These are phyloP conservation scores for Cantharellus cinnabarinus DNA, from an alignment of 768 basidiomycete genomes.

Conservation along the genomic window DNA sequence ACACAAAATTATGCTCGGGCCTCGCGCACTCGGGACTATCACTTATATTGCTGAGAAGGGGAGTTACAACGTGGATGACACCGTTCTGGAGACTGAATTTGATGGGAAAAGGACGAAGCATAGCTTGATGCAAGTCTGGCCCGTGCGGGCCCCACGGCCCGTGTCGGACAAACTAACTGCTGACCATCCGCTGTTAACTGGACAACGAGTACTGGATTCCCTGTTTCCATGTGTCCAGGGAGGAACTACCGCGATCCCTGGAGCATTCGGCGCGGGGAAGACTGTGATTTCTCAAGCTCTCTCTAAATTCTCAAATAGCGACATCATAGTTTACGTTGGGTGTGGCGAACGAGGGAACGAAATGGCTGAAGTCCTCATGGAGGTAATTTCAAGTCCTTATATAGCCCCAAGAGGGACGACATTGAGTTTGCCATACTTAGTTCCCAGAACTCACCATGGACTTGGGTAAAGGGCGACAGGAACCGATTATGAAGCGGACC, in stretches of 20 bases:
- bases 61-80: conserved; percentile 81
- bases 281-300: conserved; percentile 96
- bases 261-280: conserved; percentile 97
- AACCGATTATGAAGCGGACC: conserved; percentile 99
- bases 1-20: conserved; percentile 93
- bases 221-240: conserved; percentile 98
- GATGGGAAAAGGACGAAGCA: conserved; percentile 86
- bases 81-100: conserved; percentile 93
- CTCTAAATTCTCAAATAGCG: conserved; percentile 97
- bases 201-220: conserved; percentile 91
- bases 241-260: conserved; percentile 92
- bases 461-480: conserved; percentile 65
- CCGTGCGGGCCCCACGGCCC: conserved; percentile 91
- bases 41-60: conserved; percentile 88
- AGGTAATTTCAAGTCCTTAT: conserved; percentile 25
- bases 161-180: conserved; percentile 91
- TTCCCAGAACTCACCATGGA: conserved; percentile 86
- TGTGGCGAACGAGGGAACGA: conserved; percentile 98
- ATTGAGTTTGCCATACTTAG: not conserved
- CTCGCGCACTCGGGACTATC: conserved; percentile 86
- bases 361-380: conserved; percentile 91
- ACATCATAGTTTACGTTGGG: conserved; percentile 97
- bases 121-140: conserved; percentile 97
- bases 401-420: not conserved
- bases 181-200: conserved; percentile 78